Conservation (phyloP, 768 basidiomycete species). For the Auriscalpium vulgare region DNA sequence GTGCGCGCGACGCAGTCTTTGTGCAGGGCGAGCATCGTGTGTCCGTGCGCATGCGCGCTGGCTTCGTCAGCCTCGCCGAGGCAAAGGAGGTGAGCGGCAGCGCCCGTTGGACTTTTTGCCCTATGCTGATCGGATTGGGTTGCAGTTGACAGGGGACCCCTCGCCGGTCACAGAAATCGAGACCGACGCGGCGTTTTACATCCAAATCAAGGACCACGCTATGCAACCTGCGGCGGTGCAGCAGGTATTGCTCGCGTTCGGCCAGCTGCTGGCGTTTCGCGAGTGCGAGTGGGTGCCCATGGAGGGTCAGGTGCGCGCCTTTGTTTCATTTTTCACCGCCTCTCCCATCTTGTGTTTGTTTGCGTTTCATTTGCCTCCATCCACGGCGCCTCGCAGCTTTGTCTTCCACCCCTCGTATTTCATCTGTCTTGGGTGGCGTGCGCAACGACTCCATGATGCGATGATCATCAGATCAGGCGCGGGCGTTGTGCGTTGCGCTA, state of each 20-base stretch:
- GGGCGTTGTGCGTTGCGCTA: too few species aligned
- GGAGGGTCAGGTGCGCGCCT: slow-evolving; percentile 12
- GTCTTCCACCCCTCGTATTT: background rate
- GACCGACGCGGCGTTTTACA: slow-evolving; percentile 11
- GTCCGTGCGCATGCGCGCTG: slow-evolving; percentile 9
- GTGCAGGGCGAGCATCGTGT: slow-evolving; percentile 2
- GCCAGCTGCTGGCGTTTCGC: slow-evolving; percentile 10
- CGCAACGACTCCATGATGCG: too few species aligned
- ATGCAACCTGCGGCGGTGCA: slow-evolving; percentile 6
- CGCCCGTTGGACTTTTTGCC: background rate
- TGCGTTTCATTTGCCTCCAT: background rate
- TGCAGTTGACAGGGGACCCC: slow-evolving; percentile 11
- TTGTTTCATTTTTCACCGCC: background rate
- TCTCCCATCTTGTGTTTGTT: background rate
- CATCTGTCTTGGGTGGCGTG: too few species aligned
- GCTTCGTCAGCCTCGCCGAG: slow-evolving; percentile 10
- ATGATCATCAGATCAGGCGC: too few species aligned
- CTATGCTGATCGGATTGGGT: background rate
- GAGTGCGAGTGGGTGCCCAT: slow-evolving; percentile 4
- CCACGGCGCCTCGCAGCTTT: background rate
- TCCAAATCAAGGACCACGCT: slow-evolving; percentile 10
- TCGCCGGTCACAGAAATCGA: slow-evolving; percentile 15
- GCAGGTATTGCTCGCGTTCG: slow-evolving; percentile 12
- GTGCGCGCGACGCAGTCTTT: slow-evolving; percentile 6
- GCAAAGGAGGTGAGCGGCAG: slow-evolving; percentile 13